phyloP scores from a whole-genome alignment of 129 eudicot species.

The Artemisia tridentata region DNA sequence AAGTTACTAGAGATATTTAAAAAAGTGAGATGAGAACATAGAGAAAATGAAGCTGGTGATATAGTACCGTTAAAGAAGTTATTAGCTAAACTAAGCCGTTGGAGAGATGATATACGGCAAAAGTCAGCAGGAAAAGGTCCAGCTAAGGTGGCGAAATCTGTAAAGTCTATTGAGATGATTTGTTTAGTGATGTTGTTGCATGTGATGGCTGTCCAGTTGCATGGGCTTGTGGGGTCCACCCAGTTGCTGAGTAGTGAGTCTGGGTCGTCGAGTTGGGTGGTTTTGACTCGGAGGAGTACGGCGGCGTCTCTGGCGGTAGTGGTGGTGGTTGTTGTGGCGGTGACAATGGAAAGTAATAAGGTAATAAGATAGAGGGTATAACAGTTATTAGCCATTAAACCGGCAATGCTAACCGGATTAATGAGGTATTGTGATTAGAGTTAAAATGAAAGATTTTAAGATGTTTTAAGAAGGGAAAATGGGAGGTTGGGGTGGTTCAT shows the following conservation, averaged over 20 bases:
- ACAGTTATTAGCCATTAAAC: slow-evolving; percentile 2
- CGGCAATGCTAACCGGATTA: slow-evolving; percentile 3
- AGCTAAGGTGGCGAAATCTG: slow-evolving; percentile 31
- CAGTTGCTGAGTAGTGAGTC: slow-evolving; percentile 46
- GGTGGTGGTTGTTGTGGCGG: slow-evolving; percentile 10
- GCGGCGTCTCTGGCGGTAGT: slow-evolving; percentile 39
- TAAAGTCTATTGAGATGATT: slow-evolving; percentile 53
- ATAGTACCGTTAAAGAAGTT: slow-evolving; percentile 48
- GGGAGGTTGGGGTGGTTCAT: slow-evolving; percentile 15
- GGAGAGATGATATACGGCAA: slow-evolving; percentile 63
- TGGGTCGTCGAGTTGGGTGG: slow-evolving; percentile 47
- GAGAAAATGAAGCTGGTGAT: slow-evolving; percentile 41
- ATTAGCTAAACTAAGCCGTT: slow-evolving; percentile 37
- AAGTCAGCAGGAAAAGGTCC: slow-evolving; percentile 68
- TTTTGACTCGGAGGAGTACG: slow-evolving; percentile 56
- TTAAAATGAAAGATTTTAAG: neutral
- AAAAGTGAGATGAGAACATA: slow-evolving; percentile 50
- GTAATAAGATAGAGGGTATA: slow-evolving; percentile 11
- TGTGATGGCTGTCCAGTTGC: slow-evolving; percentile 61
- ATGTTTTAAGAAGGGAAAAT: slow-evolving; percentile 5
- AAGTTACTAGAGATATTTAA: slow-evolving; percentile 51
- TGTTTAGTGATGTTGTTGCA: slow-evolving; percentile 30
- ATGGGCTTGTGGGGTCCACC: slow-evolving; percentile 39
- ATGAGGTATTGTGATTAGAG: neutral
- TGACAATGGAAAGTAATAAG: slow-evolving; percentile 8